A percentile compares a stretch with the other conserved stretches of the same genome.
phyloP scores from a whole-genome alignment of 2,329 filamentous ascomycete genomes.

The Fusarium sp. region DNA sequence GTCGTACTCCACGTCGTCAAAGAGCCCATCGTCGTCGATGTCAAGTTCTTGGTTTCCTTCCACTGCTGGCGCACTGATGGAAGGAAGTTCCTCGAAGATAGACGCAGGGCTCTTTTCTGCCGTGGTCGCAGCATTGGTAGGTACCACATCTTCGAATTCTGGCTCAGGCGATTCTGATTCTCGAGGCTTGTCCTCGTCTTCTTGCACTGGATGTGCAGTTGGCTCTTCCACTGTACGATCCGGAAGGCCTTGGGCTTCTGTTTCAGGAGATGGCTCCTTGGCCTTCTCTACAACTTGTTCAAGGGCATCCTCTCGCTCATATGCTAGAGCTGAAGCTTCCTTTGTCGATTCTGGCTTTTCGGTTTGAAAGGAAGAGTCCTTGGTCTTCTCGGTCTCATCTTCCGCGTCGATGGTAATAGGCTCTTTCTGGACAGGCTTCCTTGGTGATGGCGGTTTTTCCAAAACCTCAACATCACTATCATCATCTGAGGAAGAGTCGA shows the following conservation, averaged over 20 bases:
- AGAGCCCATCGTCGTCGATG: constrained; percentile 52
- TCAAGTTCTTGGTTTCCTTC: constrained; percentile 3
- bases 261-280: background rate
- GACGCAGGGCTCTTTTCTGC: constrained; percentile 19
- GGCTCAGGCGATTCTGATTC: constrained; percentile 49
- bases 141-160: constrained; percentile 49
- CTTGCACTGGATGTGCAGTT: background rate
- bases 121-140: constrained; percentile 27
- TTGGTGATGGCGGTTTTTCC: constrained; percentile 54
- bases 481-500: constrained; percentile 69
- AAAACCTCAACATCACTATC: constrained; percentile 67
- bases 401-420: constrained; percentile 11
- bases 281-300: background rate
- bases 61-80: background rate
- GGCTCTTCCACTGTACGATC: background rate
- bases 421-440: constrained; percentile 20
- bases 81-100: constrained; percentile 24
- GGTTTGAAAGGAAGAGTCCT: background rate
- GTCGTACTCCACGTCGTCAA: constrained; percentile 72
- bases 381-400: background rate
- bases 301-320: background rate
- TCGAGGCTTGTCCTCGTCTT: constrained; percentile 31
- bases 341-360: background rate
- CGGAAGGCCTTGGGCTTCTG: constrained; percentile 1
- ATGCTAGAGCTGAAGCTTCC: background rate